Percentiles rank a stretch among this genome's conserved stretches.
Conservation (phyloP, 768 basidiomycete species). For the Porphyrellus cyaneotinctus region DNA sequence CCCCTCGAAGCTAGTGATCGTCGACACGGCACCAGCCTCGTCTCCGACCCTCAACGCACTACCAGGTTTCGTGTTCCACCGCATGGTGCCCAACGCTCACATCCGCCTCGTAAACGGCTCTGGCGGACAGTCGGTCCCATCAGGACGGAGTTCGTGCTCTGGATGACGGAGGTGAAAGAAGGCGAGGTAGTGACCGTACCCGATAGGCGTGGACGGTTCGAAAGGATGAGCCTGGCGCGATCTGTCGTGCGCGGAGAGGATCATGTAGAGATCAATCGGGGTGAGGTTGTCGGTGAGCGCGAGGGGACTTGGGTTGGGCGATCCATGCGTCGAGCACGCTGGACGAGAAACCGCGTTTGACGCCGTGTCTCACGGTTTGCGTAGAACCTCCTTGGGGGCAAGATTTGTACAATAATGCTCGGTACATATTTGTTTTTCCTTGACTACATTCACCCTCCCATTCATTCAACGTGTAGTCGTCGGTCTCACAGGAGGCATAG, state of each 20-base stretch:
- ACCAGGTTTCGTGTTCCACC: constrained; percentile 43
- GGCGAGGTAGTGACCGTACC: constrained; percentile 64
- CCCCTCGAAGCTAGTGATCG: constrained; percentile 50
- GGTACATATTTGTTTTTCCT: constrained; percentile 11
- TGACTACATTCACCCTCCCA: background rate
- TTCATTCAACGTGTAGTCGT: constrained; percentile 51
- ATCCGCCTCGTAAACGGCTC: constrained; percentile 72
- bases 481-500: constrained; percentile 94
- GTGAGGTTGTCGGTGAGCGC: constrained; percentile 47
- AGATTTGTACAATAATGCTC: too few relatives aligned
- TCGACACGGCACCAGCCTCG: constrained; percentile 45
- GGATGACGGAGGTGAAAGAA: constrained; percentile 71
- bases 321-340: constrained; percentile 52
- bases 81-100: constrained; percentile 75
- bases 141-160: constrained; percentile 51
- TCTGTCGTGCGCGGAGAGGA: constrained; percentile 71
- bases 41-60: constrained; percentile 52
- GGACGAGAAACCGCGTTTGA: too few relatives aligned
- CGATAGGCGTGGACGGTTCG: constrained; percentile 41
- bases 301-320: constrained; percentile 42
- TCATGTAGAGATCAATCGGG: constrained; percentile 58
- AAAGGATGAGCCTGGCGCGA: constrained; percentile 37
- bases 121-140: constrained; percentile 75
- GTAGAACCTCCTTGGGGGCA: too few relatives aligned
- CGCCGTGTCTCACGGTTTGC: too few relatives aligned